These are phyloP conservation scores for Trichoderma erinaceum DNA, from an alignment of 495 filamentous ascomycete genomes.

Conservation along the genomic window DNA sequence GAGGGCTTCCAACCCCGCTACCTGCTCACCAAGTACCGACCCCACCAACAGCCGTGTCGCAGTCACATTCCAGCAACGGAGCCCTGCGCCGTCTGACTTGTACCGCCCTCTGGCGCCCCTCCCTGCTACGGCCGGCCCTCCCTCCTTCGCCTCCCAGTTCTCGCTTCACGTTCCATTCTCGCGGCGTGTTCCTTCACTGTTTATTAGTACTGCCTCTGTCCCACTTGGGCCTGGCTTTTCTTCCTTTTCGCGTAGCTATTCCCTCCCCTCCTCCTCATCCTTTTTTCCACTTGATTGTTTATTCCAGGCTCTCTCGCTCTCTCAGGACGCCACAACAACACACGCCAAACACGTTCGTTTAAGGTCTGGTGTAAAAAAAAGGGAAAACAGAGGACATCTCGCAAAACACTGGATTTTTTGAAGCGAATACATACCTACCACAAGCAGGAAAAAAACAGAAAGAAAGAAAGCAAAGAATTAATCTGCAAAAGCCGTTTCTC, in stretches of 20 bases:
- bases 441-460: too few species aligned
- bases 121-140: neutral
- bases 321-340: neutral
- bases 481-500: too few species aligned
- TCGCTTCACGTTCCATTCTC: neutral
- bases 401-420: too few species aligned
- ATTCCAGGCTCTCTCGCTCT: slow-evolving; percentile 15
- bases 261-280: slow-evolving; percentile 1
- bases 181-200: neutral
- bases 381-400: neutral
- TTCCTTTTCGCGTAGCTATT: neutral
- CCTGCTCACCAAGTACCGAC: neutral
- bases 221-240: neutral
- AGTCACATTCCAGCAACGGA: too few species aligned
- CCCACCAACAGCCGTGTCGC: neutral
- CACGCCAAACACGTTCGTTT: neutral
- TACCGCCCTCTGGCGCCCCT: neutral
- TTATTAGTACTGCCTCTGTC: slow-evolving; percentile 13
- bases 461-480: too few species aligned
- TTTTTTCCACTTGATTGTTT: neutral
- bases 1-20: neutral
- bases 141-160: neutral
- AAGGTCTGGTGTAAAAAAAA: too few species aligned
- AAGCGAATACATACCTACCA: too few species aligned
- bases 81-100: neutral